Conservation (phyloP, 2,329 filamentous ascomycete genomes). For the Alternaria sp. region DNA sequence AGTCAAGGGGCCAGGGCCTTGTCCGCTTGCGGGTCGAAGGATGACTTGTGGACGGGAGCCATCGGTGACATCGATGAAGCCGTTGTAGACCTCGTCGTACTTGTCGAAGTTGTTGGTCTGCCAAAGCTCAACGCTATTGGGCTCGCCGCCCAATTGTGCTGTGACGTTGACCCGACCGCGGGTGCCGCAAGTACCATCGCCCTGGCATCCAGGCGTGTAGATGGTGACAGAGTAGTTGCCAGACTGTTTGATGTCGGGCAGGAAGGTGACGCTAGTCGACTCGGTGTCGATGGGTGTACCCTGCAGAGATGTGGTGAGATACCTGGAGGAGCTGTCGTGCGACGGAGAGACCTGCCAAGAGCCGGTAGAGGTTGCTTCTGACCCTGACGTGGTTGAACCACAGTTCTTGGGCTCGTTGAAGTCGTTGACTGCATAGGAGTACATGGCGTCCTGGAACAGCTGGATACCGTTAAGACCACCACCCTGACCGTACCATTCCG, state of each 20-base stretch:
- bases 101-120: conserved; percentile 98
- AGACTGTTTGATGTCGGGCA: conserved; percentile 82
- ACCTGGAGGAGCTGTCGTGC: conserved; percentile 73
- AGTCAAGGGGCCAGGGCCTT: conserved; percentile 64
- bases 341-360: conserved; percentile 76
- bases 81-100: conserved; percentile 90
- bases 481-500: conserved; percentile 83
- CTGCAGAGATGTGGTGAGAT: conserved; percentile 72
- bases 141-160: conserved; percentile 64
- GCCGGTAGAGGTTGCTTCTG: conserved; percentile 70
- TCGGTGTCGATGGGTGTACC: conserved; percentile 61
- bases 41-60: conserved; percentile 83
- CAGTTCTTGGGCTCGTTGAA: conserved; percentile 91
- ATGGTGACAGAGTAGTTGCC: conserved; percentile 91
- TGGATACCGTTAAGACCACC: conserved; percentile 87
- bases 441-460: conserved; percentile 84
- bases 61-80: conserved; percentile 77
- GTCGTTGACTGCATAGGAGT: conserved; percentile 79
- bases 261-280: conserved; percentile 75
- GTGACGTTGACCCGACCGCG: conserved; percentile 86
- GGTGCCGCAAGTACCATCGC: conserved; percentile 76
- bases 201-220: conserved; percentile 88
- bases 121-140: conserved; percentile 67
- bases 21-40: conserved; percentile 70
- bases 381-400: conserved; percentile 63